Evolutionary conservation across 768 basidiomycete genomes (phyloP).

Genomic region (Lentinus brumalis): DNA sequence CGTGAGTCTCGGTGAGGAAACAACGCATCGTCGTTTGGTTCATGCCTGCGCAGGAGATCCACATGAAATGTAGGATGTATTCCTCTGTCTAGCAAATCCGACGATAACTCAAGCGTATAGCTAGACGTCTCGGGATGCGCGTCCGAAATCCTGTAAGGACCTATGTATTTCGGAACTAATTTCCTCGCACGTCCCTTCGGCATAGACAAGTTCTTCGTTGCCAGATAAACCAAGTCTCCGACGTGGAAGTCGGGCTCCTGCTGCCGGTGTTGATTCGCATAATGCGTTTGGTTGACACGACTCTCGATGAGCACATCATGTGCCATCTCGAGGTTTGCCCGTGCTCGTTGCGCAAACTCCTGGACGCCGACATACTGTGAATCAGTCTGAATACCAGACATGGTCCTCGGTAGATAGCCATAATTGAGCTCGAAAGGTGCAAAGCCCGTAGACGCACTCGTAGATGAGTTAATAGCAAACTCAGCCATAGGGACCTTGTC

Average conservation of each 20-base stretch:
- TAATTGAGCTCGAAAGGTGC: conserved; percentile 35
- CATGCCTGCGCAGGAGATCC: too few relatives aligned
- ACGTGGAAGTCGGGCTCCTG: conserved; percentile 16
- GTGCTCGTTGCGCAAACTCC: conserved; percentile 28
- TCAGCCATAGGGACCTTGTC: conserved; percentile 34
- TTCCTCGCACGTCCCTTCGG: conserved; percentile 38
- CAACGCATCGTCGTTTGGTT: too few relatives aligned
- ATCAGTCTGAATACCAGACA: background rate
- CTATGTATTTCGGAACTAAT: conserved; percentile 39
- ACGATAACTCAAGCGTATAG: conserved; percentile 36
- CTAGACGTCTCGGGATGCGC: conserved; percentile 25
- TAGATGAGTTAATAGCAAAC: conserved; percentile 41
- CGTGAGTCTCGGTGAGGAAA: too few relatives aligned
- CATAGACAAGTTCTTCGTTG: conserved; percentile 38
- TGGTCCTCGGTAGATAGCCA: conserved; percentile 19
- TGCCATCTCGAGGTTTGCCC: conserved; percentile 28
- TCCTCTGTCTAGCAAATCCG: conserved; percentile 24
- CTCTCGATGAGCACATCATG: conserved; percentile 42
- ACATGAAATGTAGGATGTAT: background rate
- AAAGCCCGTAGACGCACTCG: conserved; percentile 35
- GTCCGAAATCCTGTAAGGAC: conserved; percentile 37
- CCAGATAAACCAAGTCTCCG: conserved; percentile 38
- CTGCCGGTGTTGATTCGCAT: conserved; percentile 30
- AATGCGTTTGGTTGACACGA: conserved; percentile 32
- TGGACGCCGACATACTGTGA: conserved; percentile 22